phyloP scores from a whole-genome alignment of 163 green algal genomes.

The Trebouxia gelatinosa region DNA sequence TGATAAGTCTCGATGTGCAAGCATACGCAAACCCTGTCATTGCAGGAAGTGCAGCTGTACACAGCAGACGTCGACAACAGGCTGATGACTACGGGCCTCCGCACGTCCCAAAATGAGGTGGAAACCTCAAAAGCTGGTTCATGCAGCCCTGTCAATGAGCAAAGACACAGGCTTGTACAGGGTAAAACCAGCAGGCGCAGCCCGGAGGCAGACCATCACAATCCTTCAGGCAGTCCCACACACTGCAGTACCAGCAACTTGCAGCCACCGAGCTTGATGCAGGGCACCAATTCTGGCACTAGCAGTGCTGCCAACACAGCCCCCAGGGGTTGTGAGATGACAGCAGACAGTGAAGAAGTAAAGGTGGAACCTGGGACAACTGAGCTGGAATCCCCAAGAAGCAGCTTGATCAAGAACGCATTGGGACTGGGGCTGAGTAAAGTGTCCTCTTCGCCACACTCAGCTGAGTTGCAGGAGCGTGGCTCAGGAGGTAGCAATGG shows the following conservation, averaged over 20 bases:
- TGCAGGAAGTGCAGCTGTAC: slow-evolving; percentile 53
- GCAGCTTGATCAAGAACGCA: not conserved
- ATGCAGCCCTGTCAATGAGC: too few relatives aligned
- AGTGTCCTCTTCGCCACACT: not conserved
- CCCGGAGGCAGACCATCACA: not conserved
- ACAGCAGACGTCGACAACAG: slow-evolving; percentile 50
- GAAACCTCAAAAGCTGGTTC: slow-evolving; percentile 37
- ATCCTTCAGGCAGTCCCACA: not conserved
- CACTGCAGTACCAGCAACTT: slow-evolving; percentile 7
- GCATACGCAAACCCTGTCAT: too few relatives aligned
- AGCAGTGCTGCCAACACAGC: not conserved
- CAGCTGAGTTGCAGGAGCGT: not conserved
- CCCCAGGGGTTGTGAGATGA: not conserved
- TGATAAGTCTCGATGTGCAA: too few relatives aligned
- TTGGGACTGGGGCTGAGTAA: not conserved
- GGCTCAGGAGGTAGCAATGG: not conserved
- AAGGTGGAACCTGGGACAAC: not conserved
- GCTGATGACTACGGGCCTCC: slow-evolving; percentile 30
- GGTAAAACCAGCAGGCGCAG: not conserved
- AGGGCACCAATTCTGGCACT: not conserved
- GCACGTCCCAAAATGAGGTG: not conserved
- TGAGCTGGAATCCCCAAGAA: not conserved
- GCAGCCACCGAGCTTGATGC: not conserved
- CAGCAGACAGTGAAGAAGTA: slow-evolving; percentile 20
- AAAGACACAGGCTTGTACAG: not conserved